Evolutionary conservation across 805 yeast genomes (phyloP), one percentile per base, ranked within the genome.

Genomic region (Diddensiella transvaalensis): DNA sequence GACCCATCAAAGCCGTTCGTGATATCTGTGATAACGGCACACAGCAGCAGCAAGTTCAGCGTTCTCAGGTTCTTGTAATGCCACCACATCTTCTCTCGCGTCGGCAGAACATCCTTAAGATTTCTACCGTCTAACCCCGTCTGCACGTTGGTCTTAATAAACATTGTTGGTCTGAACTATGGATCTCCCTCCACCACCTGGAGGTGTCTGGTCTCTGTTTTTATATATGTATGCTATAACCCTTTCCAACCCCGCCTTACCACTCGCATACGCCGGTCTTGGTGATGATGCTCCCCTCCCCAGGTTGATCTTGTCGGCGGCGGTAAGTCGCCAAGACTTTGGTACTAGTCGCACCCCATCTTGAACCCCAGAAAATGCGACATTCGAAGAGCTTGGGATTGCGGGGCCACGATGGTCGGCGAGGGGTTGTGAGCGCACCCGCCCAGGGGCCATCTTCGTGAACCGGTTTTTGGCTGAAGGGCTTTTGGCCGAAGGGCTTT

Each of bases 1-100:
- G 54, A 46, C 19, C 54, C 57, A 44, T 53, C 56, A 36, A 48
- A 53, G 6, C 55, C 55, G 33, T 44, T 43, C 5, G 48, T 44
- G 29, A 47, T 37, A 17, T 50, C 46, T 13, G 53, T 39, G 40
- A 48, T 17, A 36, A 55, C 37, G 4, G 51, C 47, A 4, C 46
- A 36, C 17, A 47, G 32, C 23, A 55, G 43, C 26, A 49, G 35
- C 3, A 54, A 17, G 40, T 54, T 54, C n/a, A 54, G 49, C n/a
- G 21, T 23, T 19, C 36, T 22, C 38, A 52, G 45, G 24, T 52
- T 50, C 3, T 46, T 47, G 11, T 41, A 47, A 3, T 22, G 11
- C 23, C 24, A 29, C 53, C 56, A 50, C 3, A 40, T 30, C 19
- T 26, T 18, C 15, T 47, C 53, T 22, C 22, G 32, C 15, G 21